Conservation (phyloP, 306 rosid genomes). For the Cucurbita ficifolia region DNA sequence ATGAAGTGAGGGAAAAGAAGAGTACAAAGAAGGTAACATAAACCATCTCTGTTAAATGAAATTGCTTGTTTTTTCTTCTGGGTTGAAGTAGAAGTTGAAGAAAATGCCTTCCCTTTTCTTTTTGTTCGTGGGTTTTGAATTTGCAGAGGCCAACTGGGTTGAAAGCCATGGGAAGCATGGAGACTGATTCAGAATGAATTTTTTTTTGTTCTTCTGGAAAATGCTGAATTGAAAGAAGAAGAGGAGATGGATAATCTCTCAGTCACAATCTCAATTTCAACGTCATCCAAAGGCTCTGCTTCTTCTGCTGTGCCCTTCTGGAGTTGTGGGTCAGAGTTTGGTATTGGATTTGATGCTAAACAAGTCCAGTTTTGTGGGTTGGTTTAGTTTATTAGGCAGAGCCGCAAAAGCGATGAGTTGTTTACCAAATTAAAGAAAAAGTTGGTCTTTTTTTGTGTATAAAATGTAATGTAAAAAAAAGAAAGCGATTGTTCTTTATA, state of each 20-base stretch:
- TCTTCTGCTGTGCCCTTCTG: neutral
- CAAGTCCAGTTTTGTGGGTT: neutral
- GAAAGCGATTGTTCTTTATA: neutral
- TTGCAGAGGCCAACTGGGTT: constrained; percentile 67
- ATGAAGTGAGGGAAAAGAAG: constrained; percentile 82
- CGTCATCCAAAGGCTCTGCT: neutral
- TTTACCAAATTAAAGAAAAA: neutral
- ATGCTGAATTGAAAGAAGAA: neutral
- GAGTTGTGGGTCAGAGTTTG: neutral
- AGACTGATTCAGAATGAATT: constrained; percentile 54
- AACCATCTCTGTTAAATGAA: neutral
- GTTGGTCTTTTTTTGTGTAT: neutral
- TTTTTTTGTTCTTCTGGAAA: neutral
- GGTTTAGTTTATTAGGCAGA: neutral
- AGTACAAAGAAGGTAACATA: constrained; percentile 50
- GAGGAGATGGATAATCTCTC: neutral
- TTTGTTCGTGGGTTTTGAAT: neutral
- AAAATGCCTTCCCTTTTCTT: neutral
- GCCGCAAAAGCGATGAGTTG: neutral
- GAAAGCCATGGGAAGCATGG: constrained; percentile 72
- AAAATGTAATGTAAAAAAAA: neutral
- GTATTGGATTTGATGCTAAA: neutral
- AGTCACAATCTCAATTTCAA: neutral
- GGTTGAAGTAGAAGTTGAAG: neutral
- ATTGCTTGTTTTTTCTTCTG: neutral